These are phyloP conservation scores for Cymbopogon flexuosus DNA, from an alignment of 202 grass and related monocot genomes.

Conservation along the genomic window DNA sequence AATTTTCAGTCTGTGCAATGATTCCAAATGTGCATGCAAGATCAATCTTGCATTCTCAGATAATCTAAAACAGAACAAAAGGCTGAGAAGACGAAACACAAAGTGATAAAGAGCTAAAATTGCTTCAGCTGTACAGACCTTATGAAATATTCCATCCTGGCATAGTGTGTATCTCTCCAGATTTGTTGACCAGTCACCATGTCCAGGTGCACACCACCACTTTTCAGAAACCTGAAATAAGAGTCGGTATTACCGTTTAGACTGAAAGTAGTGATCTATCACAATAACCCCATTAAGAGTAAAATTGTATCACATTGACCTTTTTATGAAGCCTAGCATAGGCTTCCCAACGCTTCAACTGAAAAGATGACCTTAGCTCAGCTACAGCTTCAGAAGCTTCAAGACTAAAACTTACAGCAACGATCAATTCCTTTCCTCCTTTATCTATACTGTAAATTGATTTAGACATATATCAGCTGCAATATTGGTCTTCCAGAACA, in stretches of 20 bases:
- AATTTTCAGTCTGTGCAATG: neutral
- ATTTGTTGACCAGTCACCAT: constrained; percentile 96
- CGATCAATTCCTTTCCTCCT: constrained; percentile 83
- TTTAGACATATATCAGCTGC: constrained; percentile 28
- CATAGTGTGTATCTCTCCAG: constrained; percentile 92
- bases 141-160: constrained; percentile 94
- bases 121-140: constrained; percentile 51
- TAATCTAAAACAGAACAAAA: constrained; percentile 5
- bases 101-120: constrained; percentile 1
- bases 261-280: constrained; percentile 25
- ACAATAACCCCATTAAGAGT: constrained; percentile 26
- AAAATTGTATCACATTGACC: constrained; percentile 37
- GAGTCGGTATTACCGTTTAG: constrained; percentile 6
- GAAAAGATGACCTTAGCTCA: constrained; percentile 75
- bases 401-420: constrained; percentile 84
- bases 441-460: constrained; percentile 71
- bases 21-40: neutral
- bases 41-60: neutral
- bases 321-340: constrained; percentile 95
- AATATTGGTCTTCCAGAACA: constrained; percentile 28
- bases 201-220: constrained; percentile 98
- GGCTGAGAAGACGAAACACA: neutral
- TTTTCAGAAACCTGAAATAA: constrained; percentile 87
- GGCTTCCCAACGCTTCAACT: constrained; percentile 81
- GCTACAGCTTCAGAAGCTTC: constrained; percentile 95